Percentiles rank a stretch among this genome's conserved stretches.
Evolutionary conservation across 768 basidiomycete species (phyloP).

Genomic region (Chiua virens): DNA sequence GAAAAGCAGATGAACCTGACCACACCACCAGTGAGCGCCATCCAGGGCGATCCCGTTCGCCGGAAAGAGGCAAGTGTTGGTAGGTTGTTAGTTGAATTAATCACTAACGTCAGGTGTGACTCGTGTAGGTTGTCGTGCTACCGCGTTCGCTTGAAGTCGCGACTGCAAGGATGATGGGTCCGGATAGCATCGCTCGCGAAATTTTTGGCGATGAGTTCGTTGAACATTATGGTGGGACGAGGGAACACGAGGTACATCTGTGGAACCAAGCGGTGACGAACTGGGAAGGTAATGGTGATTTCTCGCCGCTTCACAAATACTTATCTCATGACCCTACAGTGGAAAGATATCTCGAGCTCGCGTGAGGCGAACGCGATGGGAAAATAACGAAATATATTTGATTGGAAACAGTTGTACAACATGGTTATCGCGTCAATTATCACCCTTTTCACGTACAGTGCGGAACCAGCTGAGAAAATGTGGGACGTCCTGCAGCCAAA

Average conservation of each 20-base stretch:
- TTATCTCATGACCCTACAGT: constrained; percentile 43
- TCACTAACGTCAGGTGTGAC: background rate
- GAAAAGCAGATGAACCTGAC: constrained; percentile 68
- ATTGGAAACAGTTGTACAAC: background rate
- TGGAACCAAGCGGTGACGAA: constrained; percentile 91
- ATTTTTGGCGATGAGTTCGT: constrained; percentile 89
- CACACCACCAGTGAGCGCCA: constrained; percentile 61
- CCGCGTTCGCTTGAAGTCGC: constrained; percentile 80
- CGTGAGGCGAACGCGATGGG: constrained; percentile 35
- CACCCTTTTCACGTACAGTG: constrained; percentile 23
- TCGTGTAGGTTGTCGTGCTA: constrained; percentile 64
- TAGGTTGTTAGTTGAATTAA: background rate
- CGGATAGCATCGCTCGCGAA: constrained; percentile 80
- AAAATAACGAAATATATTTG: background rate
- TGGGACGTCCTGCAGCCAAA: constrained; percentile 58
- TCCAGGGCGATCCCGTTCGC: constrained; percentile 40
- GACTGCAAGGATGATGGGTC: constrained; percentile 74
- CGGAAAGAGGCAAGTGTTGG: constrained; percentile 57
- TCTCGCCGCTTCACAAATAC: background rate
- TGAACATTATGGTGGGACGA: constrained; percentile 94
- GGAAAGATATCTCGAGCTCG: constrained; percentile 84
- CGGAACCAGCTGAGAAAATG: constrained; percentile 71
- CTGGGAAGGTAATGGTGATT: constrained; percentile 75
- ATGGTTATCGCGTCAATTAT: background rate
- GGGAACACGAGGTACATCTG: constrained; percentile 82